Percentiles rank a stretch among this genome's conserved stretches.
Conservation (phyloP, 352 stramenopile genomes). For the Globisporangium nunn region DNA sequence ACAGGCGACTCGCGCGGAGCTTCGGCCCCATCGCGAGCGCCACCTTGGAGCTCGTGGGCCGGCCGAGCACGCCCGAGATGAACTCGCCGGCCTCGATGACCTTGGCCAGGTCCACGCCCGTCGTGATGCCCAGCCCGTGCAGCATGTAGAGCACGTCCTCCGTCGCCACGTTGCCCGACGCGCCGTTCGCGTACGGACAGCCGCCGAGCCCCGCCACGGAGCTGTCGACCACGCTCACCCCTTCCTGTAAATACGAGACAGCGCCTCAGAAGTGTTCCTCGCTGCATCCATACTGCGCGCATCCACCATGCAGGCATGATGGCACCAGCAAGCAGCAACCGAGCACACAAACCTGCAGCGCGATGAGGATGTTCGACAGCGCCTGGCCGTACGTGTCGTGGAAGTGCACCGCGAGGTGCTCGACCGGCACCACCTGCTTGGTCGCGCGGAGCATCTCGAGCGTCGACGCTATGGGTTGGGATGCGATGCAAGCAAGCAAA, state of each 20-base stretch:
- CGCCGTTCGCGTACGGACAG: constrained; percentile 94
- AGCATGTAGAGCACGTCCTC: constrained; percentile 98
- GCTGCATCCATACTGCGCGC: too few relatives aligned
- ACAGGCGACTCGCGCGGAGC: constrained; percentile 37
- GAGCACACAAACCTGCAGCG: constrained; percentile 50
- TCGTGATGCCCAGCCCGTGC: constrained; percentile 91
- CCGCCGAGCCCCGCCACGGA: constrained; percentile 94
- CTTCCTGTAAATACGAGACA: constrained; percentile 47
- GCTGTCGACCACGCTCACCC: constrained; percentile 91
- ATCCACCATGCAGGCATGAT: too few relatives aligned
- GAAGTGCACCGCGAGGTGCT: constrained; percentile 93
- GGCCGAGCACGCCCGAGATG: constrained; percentile 80
- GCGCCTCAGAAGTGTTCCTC: background rate
- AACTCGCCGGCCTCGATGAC: constrained; percentile 88
- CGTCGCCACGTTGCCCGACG: constrained; percentile 95
- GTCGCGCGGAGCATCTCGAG: constrained; percentile 72
- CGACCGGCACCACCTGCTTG: constrained; percentile 73
- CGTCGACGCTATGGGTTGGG: constrained; percentile 45
- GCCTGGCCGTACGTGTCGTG: constrained; percentile 97
- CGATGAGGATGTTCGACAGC: constrained; percentile 92
- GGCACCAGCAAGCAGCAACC: too few relatives aligned
- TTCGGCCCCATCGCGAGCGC: constrained; percentile 54
- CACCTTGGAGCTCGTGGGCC: constrained; percentile 84
- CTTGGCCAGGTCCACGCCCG: constrained; percentile 90
- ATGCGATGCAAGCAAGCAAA: background rate